These are phyloP conservation scores for Colletotrichum sp. DNA, from an alignment of 2,329 filamentous ascomycete species.

Conservation along the genomic window DNA sequence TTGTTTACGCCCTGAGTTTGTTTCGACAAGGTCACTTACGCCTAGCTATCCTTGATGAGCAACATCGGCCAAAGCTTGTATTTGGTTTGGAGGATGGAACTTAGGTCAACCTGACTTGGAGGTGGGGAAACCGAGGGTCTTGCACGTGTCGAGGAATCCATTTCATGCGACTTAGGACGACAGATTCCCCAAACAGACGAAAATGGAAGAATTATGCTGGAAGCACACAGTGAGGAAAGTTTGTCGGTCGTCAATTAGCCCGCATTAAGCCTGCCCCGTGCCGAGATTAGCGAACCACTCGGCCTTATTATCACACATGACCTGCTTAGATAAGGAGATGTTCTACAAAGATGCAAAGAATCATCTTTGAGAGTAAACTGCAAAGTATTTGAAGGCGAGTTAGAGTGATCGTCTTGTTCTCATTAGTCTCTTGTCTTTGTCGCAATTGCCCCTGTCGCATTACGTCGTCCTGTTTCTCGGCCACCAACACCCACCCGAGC, in stretches of 20 bases:
- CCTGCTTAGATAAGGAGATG: not conserved
- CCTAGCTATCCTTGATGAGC: not conserved
- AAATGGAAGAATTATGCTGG: not conserved
- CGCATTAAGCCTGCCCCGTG: accelerated
- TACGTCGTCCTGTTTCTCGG: too few species aligned
- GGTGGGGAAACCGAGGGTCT: not conserved
- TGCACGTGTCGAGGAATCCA: not conserved
- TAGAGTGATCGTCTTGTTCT: too few species aligned
- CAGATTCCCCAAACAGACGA: not conserved
- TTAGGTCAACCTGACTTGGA: not conserved
- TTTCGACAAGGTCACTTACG: not conserved
- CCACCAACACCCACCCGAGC: too few species aligned
- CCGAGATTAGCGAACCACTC: not conserved
- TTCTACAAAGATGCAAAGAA: too few species aligned
- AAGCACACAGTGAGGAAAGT: not conserved
- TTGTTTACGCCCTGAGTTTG: not conserved
- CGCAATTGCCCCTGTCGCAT: too few species aligned
- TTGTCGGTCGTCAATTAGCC: not conserved
- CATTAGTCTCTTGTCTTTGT: too few species aligned
- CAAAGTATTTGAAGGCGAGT: too few species aligned
- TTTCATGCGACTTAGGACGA: not conserved
- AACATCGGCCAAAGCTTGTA: not conserved
- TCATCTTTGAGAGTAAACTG: too few species aligned
- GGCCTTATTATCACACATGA: not conserved
- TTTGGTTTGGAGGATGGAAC: not conserved